These are phyloP conservation scores for Polyporus tsugae DNA, from an alignment of 1,284 basidiomycete species.

Conservation along the genomic window DNA sequence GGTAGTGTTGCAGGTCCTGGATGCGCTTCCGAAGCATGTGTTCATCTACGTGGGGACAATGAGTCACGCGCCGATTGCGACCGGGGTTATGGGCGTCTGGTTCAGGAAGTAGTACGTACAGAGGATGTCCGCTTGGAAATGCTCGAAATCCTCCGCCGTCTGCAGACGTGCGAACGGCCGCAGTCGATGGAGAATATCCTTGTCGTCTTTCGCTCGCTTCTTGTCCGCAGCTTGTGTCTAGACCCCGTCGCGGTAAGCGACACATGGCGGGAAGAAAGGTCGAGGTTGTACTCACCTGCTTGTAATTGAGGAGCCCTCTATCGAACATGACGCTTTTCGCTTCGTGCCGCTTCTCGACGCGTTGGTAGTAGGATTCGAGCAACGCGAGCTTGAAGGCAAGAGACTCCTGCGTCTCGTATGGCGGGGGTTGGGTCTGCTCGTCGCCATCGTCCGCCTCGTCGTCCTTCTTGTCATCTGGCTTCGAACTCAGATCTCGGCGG, in stretches of 20 bases:
- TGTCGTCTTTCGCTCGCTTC: constrained; percentile 91
- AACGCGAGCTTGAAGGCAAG: constrained; percentile 91
- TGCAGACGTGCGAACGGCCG: constrained; percentile 94
- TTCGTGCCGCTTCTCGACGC: constrained; percentile 89
- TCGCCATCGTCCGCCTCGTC: constrained; percentile 55
- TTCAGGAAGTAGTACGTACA: constrained; percentile 53
- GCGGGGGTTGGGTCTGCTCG: constrained; percentile 74
- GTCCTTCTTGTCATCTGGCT: constrained; percentile 52
- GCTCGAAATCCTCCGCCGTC: constrained; percentile 92
- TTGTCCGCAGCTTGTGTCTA: constrained; percentile 93
- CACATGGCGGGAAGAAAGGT: constrained; percentile 12
- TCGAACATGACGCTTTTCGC: constrained; percentile 95
- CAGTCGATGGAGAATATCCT: constrained; percentile 88
- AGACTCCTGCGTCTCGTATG: constrained; percentile 88
- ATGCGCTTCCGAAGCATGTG: constrained; percentile 86
- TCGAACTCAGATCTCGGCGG: constrained; percentile 37
- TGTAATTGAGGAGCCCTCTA: constrained; percentile 91
- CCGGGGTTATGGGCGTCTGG: constrained; percentile 39
- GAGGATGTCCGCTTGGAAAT: constrained; percentile 88
- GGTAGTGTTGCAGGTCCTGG: constrained; percentile 88
- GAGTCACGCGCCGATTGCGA: constrained; percentile 1
- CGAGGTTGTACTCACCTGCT: constrained; percentile 68
- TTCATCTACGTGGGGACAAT: constrained; percentile 66
- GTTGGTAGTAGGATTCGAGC: constrained; percentile 92
- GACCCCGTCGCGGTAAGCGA: background rate